Percentiles rank a stretch among this genome's conserved stretches.
Conservation (phyloP, 441 rosid genomes). For the Hura crepitans region DNA sequence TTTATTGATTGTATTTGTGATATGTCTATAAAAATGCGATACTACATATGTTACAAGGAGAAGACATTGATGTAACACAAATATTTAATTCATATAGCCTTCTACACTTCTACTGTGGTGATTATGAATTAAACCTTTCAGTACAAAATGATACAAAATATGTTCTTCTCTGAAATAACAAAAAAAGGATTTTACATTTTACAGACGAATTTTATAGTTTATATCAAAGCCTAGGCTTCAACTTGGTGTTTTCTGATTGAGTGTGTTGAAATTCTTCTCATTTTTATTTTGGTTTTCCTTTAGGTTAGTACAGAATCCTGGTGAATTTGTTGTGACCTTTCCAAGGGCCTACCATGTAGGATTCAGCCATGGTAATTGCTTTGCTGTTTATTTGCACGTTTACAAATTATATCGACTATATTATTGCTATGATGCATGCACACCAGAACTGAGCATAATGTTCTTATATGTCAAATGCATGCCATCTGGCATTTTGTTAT, state of each 20-base stretch:
- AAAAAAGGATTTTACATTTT: not conserved
- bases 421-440: constrained; percentile 8
- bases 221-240: constrained; percentile 8
- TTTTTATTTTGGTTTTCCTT: constrained; percentile 34
- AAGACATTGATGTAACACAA: not conserved
- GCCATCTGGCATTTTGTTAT: not conserved
- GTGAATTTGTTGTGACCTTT: constrained; percentile 98
- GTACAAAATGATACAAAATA: not conserved
- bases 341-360: constrained; percentile 99
- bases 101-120: not conserved
- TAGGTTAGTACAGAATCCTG: constrained; percentile 97
- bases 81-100: not conserved
- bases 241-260: constrained; percentile 17
- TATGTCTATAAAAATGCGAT: not conserved
- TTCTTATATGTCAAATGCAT: not conserved
- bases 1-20: not conserved
- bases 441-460: not conserved
- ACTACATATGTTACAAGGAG: not conserved
- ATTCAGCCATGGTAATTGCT: constrained; percentile 97
- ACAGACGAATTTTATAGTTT: constrained; percentile 12
- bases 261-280: constrained; percentile 28
- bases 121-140: not conserved
- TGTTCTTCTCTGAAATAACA: not conserved
- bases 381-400: constrained; percentile 18
- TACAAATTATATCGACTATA: constrained; percentile 11